phyloP scores from a whole-genome alignment of 768 basidiomycete genomes.

The Boletus pseudopeckii region DNA sequence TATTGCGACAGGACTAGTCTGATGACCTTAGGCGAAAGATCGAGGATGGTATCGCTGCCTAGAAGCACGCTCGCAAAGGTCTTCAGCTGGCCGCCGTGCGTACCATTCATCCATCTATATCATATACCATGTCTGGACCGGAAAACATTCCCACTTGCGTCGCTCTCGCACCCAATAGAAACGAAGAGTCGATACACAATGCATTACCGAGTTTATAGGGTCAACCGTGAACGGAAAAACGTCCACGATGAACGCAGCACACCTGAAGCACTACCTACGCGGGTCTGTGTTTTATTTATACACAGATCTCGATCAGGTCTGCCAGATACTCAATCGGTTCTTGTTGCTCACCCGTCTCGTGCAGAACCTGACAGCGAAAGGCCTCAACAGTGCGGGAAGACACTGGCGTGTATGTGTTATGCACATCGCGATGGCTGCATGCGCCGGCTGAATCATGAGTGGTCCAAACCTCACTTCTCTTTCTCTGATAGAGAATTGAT shows the following conservation, averaged over 20 bases:
- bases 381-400: background rate
- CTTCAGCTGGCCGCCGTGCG: constrained; percentile 52
- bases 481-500: constrained; percentile 20
- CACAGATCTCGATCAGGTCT: too few relatives aligned
- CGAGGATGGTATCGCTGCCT: constrained; percentile 52
- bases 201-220: too few relatives aligned
- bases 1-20: constrained; percentile 39
- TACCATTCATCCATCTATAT: background rate
- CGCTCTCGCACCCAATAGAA: constrained; percentile 41
- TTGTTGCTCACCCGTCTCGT: too few relatives aligned
- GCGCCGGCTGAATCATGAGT: constrained; percentile 43
- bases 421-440: constrained; percentile 40
- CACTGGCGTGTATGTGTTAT: too few relatives aligned
- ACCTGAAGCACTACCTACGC: too few relatives aligned
- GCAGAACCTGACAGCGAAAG: background rate
- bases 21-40: constrained; percentile 44
- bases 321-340: too few relatives aligned
- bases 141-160: constrained; percentile 42
- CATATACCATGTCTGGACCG: constrained; percentile 29
- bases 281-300: too few relatives aligned
- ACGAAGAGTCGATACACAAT: constrained; percentile 33
- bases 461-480: constrained; percentile 44
- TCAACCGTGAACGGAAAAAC: too few relatives aligned
- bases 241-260: too few relatives aligned
- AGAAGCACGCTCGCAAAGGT: constrained; percentile 52